A percentile compares a stretch with the other conserved stretches of the same genome.
Conservation (phyloP, 768 basidiomycete genomes). For the Cyclocybe cylindracea region DNA sequence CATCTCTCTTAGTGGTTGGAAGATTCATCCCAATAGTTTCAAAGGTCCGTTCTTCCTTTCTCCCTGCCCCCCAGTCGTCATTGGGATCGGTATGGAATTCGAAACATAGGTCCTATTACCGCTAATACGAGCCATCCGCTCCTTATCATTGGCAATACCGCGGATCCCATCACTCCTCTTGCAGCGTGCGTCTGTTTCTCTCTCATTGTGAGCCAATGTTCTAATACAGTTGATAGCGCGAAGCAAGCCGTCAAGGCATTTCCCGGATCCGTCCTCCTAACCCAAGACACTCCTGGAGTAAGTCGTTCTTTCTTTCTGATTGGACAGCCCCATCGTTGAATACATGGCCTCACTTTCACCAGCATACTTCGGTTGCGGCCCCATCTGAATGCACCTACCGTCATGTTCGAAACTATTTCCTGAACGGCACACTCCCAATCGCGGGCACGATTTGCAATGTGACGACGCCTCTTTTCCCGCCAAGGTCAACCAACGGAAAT, state of each 20-base stretch:
- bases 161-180: constrained; percentile 33
- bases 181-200: constrained; percentile 17
- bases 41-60: background rate
- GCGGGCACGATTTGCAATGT: too few relatives aligned
- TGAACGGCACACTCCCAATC: background rate
- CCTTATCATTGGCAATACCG: constrained; percentile 40
- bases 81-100: too few relatives aligned
- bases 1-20: background rate
- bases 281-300: constrained; percentile 42
- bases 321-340: background rate
- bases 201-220: constrained; percentile 16
- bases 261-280: constrained; percentile 35
- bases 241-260: constrained; percentile 38
- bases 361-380: constrained; percentile 35
- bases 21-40: constrained; percentile 7
- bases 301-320: constrained; percentile 1
- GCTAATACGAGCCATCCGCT: constrained; percentile 39
- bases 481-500: too few relatives aligned
- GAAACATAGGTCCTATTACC: constrained; percentile 31
- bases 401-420: constrained; percentile 40
- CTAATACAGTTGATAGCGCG: constrained; percentile 24
- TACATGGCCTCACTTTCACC: background rate
- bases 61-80: background rate
- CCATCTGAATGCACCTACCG: constrained; percentile 34
- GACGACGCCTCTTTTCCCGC: too few relatives aligned